Conservation (phyloP, 2,329 filamentous ascomycete species). For the Ophiostoma novo-ulmi region DNA sequence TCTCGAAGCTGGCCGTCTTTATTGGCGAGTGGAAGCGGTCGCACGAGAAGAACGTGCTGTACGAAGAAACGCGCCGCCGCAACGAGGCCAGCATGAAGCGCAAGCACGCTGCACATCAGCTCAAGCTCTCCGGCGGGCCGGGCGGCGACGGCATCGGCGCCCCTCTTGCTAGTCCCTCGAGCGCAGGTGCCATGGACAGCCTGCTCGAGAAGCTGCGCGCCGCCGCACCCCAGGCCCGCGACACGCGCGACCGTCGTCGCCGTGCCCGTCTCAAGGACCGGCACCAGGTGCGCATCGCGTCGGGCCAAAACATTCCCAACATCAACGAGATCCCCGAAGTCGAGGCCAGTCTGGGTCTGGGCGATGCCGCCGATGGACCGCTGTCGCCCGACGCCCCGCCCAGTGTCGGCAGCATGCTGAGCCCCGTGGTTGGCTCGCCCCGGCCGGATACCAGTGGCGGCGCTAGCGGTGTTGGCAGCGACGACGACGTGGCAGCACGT, state of each 20-base stretch:
- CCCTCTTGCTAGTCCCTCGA: slow-evolving; percentile 59
- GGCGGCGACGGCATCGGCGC: slow-evolving; percentile 38
- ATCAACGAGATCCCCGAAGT: slow-evolving; percentile 56
- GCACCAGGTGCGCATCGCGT: slow-evolving; percentile 84
- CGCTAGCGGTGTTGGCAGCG: slow-evolving; percentile 54
- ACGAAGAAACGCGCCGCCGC: slow-evolving; percentile 76
- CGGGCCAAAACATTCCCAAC: slow-evolving; percentile 83
- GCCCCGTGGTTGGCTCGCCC: slow-evolving; percentile 45
- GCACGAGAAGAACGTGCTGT: slow-evolving; percentile 77
- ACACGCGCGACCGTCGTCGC: slow-evolving; percentile 82
- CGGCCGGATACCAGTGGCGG: slow-evolving; percentile 38
- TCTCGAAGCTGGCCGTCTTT: slow-evolving; percentile 85
- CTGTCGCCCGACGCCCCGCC: slow-evolving; percentile 35
- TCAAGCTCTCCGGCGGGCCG: slow-evolving; percentile 48
- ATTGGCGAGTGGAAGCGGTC: slow-evolving; percentile 95
- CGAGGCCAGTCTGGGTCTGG: slow-evolving; percentile 43
- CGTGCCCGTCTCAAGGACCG: slow-evolving; percentile 84
- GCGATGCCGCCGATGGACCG: slow-evolving; percentile 30
- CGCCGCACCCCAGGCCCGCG: slow-evolving; percentile 81
- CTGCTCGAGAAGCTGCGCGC: slow-evolving; percentile 90
- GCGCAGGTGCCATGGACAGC: slow-evolving; percentile 90
- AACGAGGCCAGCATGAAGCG: slow-evolving; percentile 92
- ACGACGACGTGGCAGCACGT: slow-evolving; percentile 76
- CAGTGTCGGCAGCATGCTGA: slow-evolving; percentile 49
- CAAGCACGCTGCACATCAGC: slow-evolving; percentile 63